phyloP scores from a whole-genome alignment of 345 rosid species.

The Populus alba region DNA sequence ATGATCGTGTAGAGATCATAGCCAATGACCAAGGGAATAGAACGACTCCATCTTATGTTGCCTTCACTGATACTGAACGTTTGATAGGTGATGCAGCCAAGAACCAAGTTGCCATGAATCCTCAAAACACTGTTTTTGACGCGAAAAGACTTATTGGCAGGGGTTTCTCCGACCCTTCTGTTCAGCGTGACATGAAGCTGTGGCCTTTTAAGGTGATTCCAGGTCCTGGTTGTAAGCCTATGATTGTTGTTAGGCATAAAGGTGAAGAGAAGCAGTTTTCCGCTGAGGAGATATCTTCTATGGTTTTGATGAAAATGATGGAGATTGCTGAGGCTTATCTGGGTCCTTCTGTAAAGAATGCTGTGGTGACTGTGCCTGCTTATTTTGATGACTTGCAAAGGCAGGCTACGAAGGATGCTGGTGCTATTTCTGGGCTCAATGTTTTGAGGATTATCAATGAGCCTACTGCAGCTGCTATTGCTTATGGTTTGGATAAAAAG shows the following conservation, averaged over 20 bases:
- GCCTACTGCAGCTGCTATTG: constrained; percentile 25
- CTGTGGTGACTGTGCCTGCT: constrained; percentile 19
- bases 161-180: constrained; percentile 16
- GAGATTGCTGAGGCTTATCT: constrained; percentile 22
- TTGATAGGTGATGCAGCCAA: background rate
- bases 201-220: constrained; percentile 25
- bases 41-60: constrained; percentile 24
- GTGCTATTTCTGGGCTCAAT: constrained; percentile 17
- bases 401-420: constrained; percentile 24
- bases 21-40: constrained; percentile 25
- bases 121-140: constrained; percentile 21
- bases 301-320: constrained; percentile 21
- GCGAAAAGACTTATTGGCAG: constrained; percentile 19
- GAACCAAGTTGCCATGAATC: constrained; percentile 22
- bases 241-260: constrained; percentile 16
- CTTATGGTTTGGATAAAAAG: constrained; percentile 25
- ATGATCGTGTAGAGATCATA: constrained; percentile 22
- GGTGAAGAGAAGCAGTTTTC: constrained; percentile 23
- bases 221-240: constrained; percentile 21
- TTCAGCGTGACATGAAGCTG: constrained; percentile 24
- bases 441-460: constrained; percentile 20
- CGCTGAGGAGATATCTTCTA: constrained; percentile 20
- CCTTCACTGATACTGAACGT: constrained; percentile 17
- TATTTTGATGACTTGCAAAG: constrained; percentile 22
- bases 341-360: constrained; percentile 11